A percentile compares a stretch with the other conserved stretches of the same genome.
These are phyloP conservation scores for Cyclanthera cordifolia DNA, from an alignment of 306 rosid species.

Conservation along the genomic window DNA sequence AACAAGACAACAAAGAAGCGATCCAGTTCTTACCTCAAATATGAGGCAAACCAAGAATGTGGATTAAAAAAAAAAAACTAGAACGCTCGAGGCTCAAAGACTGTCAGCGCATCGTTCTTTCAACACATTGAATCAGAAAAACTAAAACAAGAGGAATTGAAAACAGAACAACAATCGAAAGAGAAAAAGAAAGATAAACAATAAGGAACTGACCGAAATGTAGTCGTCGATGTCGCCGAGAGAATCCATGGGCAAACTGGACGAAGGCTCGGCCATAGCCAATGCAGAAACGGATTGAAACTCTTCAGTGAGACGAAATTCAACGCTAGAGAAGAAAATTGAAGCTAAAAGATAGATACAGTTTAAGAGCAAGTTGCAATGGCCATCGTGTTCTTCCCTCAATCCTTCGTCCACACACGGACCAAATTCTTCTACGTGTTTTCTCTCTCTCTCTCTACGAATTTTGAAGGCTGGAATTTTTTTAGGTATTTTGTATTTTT, in stretches of 20 bases:
- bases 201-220: constrained; percentile 37
- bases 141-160: neutral
- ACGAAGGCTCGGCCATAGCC: constrained; percentile 29
- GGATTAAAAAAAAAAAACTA: neutral
- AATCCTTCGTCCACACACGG: constrained; percentile 49
- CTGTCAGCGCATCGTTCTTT: neutral
- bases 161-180: neutral
- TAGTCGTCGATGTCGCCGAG: constrained; percentile 62
- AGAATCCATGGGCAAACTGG: constrained; percentile 20
- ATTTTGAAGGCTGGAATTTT: constrained; percentile 2
- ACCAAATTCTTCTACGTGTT: constrained; percentile 36
- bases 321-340: neutral
- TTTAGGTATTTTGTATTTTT: neutral
- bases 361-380: neutral
- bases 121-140: constrained; percentile 17
- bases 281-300: constrained; percentile 14
- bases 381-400: constrained; percentile 45
- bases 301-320: neutral
- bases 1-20: neutral
- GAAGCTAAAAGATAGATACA: constrained; percentile 7
- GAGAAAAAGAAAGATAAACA: neutral
- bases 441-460: constrained; percentile 10
- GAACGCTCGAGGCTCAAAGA: neutral
- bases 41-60: constrained; percentile 15
- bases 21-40: neutral